phyloP scores from a whole-genome alignment of 2,329 filamentous ascomycete species.

The Aspergillus brunneoviolaceus region DNA sequence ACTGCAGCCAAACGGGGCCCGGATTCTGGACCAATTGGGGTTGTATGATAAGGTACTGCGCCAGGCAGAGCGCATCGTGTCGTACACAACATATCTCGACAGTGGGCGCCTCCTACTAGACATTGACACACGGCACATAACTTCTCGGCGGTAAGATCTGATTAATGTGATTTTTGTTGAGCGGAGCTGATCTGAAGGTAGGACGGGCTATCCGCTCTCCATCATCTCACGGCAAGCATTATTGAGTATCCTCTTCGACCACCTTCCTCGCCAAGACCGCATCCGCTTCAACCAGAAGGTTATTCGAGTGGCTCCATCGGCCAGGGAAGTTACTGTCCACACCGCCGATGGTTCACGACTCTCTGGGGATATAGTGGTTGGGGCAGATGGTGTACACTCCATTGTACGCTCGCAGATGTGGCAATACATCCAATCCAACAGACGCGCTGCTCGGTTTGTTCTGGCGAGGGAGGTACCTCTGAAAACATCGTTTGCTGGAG shows the following conservation, averaged over 20 bases:
- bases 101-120: neutral
- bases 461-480: neutral
- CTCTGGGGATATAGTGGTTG: conserved; percentile 38
- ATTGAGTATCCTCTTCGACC: neutral
- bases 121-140: neutral
- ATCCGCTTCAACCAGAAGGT: neutral
- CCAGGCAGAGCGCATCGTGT: neutral
- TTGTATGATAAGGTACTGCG: conserved; percentile 1
- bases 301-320: neutral
- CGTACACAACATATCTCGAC: neutral
- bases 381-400: conserved; percentile 45
- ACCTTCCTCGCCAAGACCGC: neutral
- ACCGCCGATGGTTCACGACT: neutral
- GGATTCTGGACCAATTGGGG: conserved; percentile 5
- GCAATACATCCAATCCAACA: neutral
- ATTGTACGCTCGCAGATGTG: conserved; percentile 35
- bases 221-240: conserved; percentile 1
- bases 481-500: conserved; percentile 5
- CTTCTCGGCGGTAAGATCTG: neutral
- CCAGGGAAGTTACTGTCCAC: neutral
- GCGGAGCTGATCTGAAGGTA: neutral
- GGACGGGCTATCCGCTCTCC: neutral
- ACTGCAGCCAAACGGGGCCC: conserved; percentile 1
- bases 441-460: too few relatives aligned
- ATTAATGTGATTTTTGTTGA: fast-evolving